These are phyloP conservation scores for Phytomonas sp. DNA, from an alignment of 208 protist species.

Conservation along the genomic window DNA sequence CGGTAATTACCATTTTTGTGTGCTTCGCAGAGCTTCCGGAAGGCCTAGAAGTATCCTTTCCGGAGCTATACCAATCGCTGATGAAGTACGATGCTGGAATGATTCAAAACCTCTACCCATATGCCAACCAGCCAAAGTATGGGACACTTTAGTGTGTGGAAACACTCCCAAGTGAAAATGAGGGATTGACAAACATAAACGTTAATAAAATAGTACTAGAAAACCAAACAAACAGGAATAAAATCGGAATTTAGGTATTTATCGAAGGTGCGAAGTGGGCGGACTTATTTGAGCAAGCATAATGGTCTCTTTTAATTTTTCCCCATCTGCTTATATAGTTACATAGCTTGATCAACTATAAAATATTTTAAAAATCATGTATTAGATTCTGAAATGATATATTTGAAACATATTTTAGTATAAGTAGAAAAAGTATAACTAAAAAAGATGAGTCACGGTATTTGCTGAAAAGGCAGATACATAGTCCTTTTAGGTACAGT, in stretches of 20 bases:
- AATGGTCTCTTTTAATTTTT: neutral
- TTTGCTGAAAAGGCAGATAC: neutral
- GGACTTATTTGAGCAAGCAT: neutral
- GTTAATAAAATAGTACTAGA: neutral
- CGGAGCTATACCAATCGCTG: conserved; percentile 41
- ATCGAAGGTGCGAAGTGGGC: neutral
- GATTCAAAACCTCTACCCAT: conserved; percentile 11
- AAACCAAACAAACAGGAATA: neutral
- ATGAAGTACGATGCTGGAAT: conserved; percentile 25
- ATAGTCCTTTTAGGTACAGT: neutral
- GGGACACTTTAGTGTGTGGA: neutral
- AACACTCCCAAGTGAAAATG: neutral
- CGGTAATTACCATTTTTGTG: conserved; percentile 75
- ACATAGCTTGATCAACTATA: neutral
- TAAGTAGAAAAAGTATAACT: neutral
- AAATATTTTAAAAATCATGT: neutral
- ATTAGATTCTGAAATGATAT: neutral
- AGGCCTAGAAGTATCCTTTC: conserved; percentile 45
- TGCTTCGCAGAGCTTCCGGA: conserved; percentile 79
- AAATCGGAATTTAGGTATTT: neutral
- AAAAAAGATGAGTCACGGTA: neutral
- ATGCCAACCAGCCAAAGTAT: neutral
- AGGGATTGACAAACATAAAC: neutral
- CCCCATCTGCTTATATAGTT: neutral
- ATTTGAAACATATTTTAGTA: neutral